Evolutionary conservation across 1,284 basidiomycete genomes (phyloP), one percentile per base, ranked within the genome.

Genomic region (Ceratorhiza oryzae-sativae): DNA sequence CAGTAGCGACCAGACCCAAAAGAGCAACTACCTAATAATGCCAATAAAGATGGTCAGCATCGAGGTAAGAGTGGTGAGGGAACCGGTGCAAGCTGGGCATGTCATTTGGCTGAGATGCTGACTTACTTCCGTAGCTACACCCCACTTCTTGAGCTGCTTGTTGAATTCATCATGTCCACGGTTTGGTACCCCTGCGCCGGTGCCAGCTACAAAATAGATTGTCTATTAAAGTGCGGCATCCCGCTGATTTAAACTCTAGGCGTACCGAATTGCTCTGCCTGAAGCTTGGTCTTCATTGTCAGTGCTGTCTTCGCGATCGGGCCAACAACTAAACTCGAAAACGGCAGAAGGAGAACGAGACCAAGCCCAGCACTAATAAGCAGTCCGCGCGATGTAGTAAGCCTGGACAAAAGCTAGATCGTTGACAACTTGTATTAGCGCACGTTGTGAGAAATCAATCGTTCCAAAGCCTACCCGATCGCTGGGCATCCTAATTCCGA

Each of bases 201-300:
- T 70, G 39, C 67, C 67, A 36, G 67, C 67, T 70, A 48, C 23
- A 59, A 23, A 12, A 2, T n/a, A 2, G 36, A 18, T 6, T 15
- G 13, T 55, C 18, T 18, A 42, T 42, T 3, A 56, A 45, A 30
- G n/a, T 32, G n/a, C 4, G 18, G 42, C 4, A 45, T 18, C 3
- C 9, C n/a, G 42, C n/a, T 13, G 13, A 18, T 45, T 18, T 18
- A 42, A 25, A 25, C 5, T 6, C 20, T 23, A 23, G 1, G 30
- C 65, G 15, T 55, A 70, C 65, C 65, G 34, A 70, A 42, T 53
- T 70, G 65, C 34, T 70, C 65, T 5, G 65, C 65, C 20, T 70
- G 65, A 3, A 70, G 51, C n/a, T 70, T 70, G 2, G 32, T 36
- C 65, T 25, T 56, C 53, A 58, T 70, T 12, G 49, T 68, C 5